These are phyloP conservation scores for Aspergillus ustus DNA, from an alignment of 2,329 filamentous ascomycete species.

Conservation along the genomic window DNA sequence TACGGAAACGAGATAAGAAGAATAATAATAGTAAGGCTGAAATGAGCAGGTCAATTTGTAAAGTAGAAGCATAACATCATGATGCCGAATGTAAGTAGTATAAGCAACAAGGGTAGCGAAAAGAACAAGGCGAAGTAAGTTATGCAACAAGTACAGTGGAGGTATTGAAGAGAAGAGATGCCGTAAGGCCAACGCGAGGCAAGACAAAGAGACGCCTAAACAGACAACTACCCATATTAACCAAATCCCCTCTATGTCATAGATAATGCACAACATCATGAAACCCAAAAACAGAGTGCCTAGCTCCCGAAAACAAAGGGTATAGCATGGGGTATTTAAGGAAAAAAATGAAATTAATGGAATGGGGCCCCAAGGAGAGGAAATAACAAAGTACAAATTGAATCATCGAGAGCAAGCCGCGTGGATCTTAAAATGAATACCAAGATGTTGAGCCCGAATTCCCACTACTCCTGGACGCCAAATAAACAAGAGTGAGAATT, in stretches of 20 bases:
- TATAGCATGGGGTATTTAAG: slow-evolving; percentile 44
- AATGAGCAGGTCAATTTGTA: not conserved
- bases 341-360: slow-evolving; percentile 34
- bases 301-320: slow-evolving; percentile 23
- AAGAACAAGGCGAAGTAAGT: not conserved
- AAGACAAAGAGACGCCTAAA: slow-evolving; percentile 7
- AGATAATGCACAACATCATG: slow-evolving; percentile 23
- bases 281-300: slow-evolving; percentile 19
- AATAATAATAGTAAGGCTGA: not conserved
- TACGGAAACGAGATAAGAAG: not conserved
- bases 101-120: not conserved
- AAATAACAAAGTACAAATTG: slow-evolving; percentile 8
- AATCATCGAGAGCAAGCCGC: slow-evolving; percentile 9
- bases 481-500: slow-evolving; percentile 26
- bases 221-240: slow-evolving; percentile 15
- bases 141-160: not conserved
- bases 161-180: slow-evolving; percentile 1
- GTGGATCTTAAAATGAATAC: slow-evolving; percentile 3
- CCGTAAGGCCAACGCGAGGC: slow-evolving; percentile 5
- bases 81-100: not conserved
- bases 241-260: slow-evolving; percentile 26
- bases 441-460: slow-evolving; percentile 12
- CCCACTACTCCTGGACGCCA: slow-evolving; percentile 27
- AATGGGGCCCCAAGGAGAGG: slow-evolving; percentile 17
- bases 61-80: not conserved